Conservation (phyloP, 495 filamentous ascomycete species). For the Aspergillus nidulans region DNA sequence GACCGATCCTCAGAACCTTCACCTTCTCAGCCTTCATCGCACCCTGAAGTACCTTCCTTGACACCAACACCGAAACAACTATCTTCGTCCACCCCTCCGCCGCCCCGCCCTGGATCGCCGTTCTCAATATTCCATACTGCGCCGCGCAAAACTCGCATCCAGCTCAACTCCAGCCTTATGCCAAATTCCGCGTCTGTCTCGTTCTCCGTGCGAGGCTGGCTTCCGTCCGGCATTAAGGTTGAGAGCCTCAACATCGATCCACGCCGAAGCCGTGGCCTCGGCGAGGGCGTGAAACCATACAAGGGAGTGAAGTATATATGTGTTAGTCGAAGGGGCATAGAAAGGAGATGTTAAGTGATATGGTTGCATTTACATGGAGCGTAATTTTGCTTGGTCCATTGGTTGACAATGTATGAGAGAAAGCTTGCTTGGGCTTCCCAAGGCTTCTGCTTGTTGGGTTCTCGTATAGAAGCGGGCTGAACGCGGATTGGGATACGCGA, state of each 20-base stretch:
- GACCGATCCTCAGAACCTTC: slow-evolving; percentile 14
- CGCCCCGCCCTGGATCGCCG: slow-evolving; percentile 10
- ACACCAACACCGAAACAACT: not conserved
- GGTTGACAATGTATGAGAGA: not conserved
- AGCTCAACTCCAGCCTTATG: slow-evolving; percentile 81
- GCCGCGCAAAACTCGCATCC: slow-evolving; percentile 45
- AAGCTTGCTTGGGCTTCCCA: not conserved
- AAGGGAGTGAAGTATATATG: slow-evolving; percentile 98
- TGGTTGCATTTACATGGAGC: slow-evolving; percentile 3
- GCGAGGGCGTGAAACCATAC: slow-evolving; percentile 86
- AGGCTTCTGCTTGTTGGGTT: not conserved
- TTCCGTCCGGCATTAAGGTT: slow-evolving; percentile 89
- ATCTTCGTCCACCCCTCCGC: slow-evolving; percentile 6
- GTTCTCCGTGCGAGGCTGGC: slow-evolving; percentile 91
- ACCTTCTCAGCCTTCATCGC: slow-evolving; percentile 23
- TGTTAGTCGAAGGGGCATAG: slow-evolving; percentile 79
- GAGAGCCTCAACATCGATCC: slow-evolving; percentile 81
- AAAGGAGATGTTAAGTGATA: slow-evolving; percentile 42
- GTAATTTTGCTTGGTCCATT: slow-evolving; percentile 1
- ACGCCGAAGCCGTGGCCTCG: slow-evolving; percentile 81
- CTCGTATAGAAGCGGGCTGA: not conserved
- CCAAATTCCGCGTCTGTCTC: slow-evolving; percentile 80
- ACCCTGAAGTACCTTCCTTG: slow-evolving; percentile 23
- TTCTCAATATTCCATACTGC: slow-evolving; percentile 29
- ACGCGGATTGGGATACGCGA: not conserved